phyloP scores from a whole-genome alignment of 495 filamentous ascomycete species.

The Cairneyella variabilis region DNA sequence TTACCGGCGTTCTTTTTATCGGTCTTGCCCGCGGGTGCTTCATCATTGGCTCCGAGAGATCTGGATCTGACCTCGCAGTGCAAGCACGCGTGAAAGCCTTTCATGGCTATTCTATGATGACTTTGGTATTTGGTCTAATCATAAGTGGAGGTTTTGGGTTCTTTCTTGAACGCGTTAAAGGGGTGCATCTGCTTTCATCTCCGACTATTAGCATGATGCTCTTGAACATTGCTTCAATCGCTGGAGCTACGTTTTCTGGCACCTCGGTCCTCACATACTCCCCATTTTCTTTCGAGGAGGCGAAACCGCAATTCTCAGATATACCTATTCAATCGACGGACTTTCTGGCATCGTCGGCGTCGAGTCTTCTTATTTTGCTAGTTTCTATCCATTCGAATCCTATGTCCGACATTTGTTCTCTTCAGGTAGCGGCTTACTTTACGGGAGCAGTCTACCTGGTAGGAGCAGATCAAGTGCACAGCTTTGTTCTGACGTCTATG shows the following conservation, averaged over 20 bases:
- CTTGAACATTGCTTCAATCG: neutral
- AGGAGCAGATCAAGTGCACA: neutral
- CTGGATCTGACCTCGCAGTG: neutral
- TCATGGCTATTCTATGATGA: constrained; percentile 24
- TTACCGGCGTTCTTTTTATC: constrained; percentile 11
- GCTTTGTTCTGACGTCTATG: neutral
- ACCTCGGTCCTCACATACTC: constrained; percentile 4
- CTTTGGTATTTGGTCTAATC: constrained; percentile 24
- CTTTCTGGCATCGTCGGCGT: constrained; percentile 1
- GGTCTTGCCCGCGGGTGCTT: constrained; percentile 13
- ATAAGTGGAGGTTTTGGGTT: constrained; percentile 1
- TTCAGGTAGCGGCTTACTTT: constrained; percentile 6
- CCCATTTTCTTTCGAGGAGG: constrained; percentile 5
- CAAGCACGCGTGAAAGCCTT: neutral
- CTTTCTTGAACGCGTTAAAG: neutral
- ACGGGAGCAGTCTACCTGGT: neutral
- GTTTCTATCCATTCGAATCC: constrained; percentile 1
- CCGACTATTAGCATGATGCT: neutral
- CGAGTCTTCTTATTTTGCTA: constrained; percentile 8
- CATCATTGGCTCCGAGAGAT: constrained; percentile 5
- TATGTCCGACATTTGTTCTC: neutral
- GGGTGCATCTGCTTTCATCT: neutral
- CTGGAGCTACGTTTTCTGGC: constrained; percentile 1
- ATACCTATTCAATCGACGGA: neutral
- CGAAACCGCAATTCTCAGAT: neutral